Conservation (phyloP, 164 flowering plant species). For the Nelumbo lutea region DNA sequence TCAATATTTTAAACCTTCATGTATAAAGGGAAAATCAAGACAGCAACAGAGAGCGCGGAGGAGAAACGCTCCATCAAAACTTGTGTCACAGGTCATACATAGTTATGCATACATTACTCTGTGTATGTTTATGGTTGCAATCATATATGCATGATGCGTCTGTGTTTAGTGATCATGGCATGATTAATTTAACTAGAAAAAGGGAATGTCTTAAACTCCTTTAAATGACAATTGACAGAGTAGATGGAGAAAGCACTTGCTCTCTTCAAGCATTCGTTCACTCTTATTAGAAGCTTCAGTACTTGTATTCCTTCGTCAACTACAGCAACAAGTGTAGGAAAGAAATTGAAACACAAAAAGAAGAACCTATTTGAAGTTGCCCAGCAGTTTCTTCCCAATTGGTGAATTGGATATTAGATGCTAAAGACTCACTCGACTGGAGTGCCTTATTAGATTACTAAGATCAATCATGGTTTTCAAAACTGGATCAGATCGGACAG, state of each 20-base stretch:
- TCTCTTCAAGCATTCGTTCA: neutral
- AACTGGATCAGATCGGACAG: too few relatives aligned
- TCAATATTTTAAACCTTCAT: too few relatives aligned
- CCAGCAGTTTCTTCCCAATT: conserved; percentile 70
- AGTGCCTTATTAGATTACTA: conserved; percentile 79
- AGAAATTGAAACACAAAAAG: conserved; percentile 48
- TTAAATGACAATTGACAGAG: neutral
- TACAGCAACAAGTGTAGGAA: conserved; percentile 9
- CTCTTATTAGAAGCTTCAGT: conserved; percentile 15
- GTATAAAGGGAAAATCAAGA: too few relatives aligned
- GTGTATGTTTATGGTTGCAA: too few relatives aligned
- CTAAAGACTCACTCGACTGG: conserved; percentile 81
- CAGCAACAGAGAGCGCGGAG: too few relatives aligned
- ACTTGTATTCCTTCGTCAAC: conserved; percentile 14
- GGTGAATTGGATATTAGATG: conserved; percentile 92
- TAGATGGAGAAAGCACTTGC: neutral
- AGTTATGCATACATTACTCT: too few relatives aligned
- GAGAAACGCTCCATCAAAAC: too few relatives aligned
- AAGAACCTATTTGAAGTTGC: conserved; percentile 86
- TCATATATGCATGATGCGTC: too few relatives aligned
- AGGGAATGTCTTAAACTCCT: too few relatives aligned
- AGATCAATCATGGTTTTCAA: conserved; percentile 26
- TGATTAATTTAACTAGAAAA: too few relatives aligned
- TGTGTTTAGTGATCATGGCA: too few relatives aligned
- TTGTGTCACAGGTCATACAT: too few relatives aligned